A percentile compares a stretch with the other conserved stretches of the same genome.
Evolutionary conservation across 805 yeast species (phyloP).

Genomic region (Schwanniomyces yamadae): DNA sequence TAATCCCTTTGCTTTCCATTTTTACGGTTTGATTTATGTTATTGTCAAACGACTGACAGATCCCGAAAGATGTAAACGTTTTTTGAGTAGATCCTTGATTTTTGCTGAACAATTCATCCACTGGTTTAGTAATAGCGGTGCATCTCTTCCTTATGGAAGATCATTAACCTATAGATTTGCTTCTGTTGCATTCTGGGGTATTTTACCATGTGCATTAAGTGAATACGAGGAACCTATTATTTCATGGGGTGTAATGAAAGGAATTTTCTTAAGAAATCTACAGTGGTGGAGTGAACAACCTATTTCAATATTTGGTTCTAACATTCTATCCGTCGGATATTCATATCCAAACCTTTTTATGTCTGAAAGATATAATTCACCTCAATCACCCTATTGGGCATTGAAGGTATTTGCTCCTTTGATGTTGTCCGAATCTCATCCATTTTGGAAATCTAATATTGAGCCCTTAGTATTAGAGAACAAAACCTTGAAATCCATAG

Average conservation of each 20-base stretch:
- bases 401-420: conserved; percentile 11
- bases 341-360: conserved; percentile 11
- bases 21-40: conserved; percentile 22
- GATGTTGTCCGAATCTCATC: conserved; percentile 8
- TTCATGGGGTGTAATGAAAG: conserved; percentile 12
- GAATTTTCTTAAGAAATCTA: conserved; percentile 8
- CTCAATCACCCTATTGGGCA: conserved; percentile 15
- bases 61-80: conserved; percentile 11
- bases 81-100: conserved; percentile 14
- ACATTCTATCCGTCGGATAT: conserved; percentile 11
- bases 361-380: conserved; percentile 12
- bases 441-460: conserved; percentile 10
- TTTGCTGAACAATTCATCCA: conserved; percentile 22
- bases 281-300: conserved; percentile 13
- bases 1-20: conserved; percentile 30
- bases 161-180: conserved; percentile 13
- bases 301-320: conserved; percentile 6
- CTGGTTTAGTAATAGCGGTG: conserved; percentile 16
- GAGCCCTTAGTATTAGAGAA: conserved; percentile 6
- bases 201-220: conserved; percentile 5
- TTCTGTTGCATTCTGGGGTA: conserved; percentile 13
- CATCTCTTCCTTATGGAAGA: conserved; percentile 12
- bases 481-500: conserved; percentile 5
- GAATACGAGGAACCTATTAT: conserved; percentile 5
- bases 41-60: conserved; percentile 12